Conservation (phyloP, 1,284 basidiomycete genomes). For the Naganishia albida region DNA sequence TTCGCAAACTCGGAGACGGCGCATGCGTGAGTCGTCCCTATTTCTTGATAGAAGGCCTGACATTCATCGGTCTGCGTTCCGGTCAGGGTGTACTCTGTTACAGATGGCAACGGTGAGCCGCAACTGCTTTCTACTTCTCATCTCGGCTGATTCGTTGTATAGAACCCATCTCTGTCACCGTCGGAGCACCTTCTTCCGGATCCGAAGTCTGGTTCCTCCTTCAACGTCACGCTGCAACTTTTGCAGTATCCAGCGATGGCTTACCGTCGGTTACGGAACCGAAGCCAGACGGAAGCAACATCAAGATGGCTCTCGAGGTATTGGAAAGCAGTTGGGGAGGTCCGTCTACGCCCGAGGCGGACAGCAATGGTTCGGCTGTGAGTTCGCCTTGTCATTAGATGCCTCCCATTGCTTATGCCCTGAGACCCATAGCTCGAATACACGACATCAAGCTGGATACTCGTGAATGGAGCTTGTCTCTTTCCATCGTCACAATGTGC, state of each 20-base stretch:
- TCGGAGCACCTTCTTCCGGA: conserved; percentile 28
- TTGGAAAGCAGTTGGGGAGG: conserved; percentile 1
- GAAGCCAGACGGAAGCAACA: neutral
- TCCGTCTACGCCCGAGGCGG: neutral
- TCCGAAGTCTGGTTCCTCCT: conserved; percentile 74
- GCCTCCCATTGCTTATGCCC: neutral
- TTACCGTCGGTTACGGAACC: neutral
- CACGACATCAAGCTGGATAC: conserved; percentile 25
- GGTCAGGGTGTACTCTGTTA: neutral
- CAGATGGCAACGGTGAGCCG: neutral
- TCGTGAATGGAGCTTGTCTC: conserved; percentile 1
- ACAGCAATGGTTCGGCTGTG: neutral
- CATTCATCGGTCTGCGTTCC: neutral
- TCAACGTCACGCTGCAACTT: conserved; percentile 63
- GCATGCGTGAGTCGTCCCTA: conserved; percentile 63
- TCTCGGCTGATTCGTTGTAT: neutral
- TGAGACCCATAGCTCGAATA: conserved; percentile 1
- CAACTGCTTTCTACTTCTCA: neutral
- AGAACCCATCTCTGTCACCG: conserved; percentile 37
- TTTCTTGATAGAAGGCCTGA: conserved; percentile 5
- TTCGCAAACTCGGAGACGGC: conserved; percentile 61
- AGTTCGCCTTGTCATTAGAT: neutral
- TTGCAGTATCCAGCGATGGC: neutral
- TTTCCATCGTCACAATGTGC: neutral
- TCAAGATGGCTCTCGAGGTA: conserved; percentile 16